Percentiles rank a stretch among this genome's conserved stretches.
phyloP scores from a whole-genome alignment of 2,329 filamentous ascomycete species.

The Xylaria sp. region DNA sequence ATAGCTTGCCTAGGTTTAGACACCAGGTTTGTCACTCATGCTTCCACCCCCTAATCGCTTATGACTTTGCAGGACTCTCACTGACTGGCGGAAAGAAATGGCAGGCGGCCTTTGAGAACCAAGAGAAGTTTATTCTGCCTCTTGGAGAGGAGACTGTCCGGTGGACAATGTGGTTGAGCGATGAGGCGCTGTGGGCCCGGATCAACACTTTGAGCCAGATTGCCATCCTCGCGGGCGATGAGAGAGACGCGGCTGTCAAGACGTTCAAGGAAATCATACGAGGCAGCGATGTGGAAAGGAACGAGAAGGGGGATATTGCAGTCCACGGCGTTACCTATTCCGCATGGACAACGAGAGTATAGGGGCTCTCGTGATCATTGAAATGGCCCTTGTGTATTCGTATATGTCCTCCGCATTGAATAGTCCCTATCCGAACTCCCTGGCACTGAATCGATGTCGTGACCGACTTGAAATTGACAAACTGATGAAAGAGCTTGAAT shows the following conservation, averaged over 20 bases:
- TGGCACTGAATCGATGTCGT: not conserved
- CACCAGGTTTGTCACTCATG: slow-evolving; percentile 37
- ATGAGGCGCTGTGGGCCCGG: slow-evolving; percentile 58
- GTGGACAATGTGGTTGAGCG: slow-evolving; percentile 54
- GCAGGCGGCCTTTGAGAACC: slow-evolving; percentile 58
- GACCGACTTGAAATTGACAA: not conserved
- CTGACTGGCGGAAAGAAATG: slow-evolving; percentile 40
- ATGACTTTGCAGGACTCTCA: slow-evolving; percentile 2
- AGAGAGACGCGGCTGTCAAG: slow-evolving; percentile 43
- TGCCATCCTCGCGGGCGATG: slow-evolving; percentile 49
- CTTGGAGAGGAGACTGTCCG: slow-evolving; percentile 51
- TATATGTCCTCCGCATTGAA: slow-evolving; percentile 1
- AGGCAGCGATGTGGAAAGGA: slow-evolving; percentile 48
- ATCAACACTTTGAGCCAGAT: slow-evolving; percentile 65
- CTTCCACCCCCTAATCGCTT: not conserved
- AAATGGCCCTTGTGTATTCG: slow-evolving; percentile 1
- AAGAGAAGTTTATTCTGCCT: slow-evolving; percentile 55
- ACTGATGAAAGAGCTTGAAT: not conserved
- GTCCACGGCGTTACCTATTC: slow-evolving; percentile 60
- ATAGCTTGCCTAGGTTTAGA: slow-evolving; percentile 60
- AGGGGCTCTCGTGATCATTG: slow-evolving; percentile 20
- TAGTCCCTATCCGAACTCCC: not conserved
- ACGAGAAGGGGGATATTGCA: slow-evolving; percentile 57
- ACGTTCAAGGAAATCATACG: slow-evolving; percentile 51
- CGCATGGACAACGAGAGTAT: slow-evolving; percentile 53